These are phyloP conservation scores for Recurvomyces mirabilis DNA, from an alignment of 495 filamentous ascomycete species.

Conservation along the genomic window DNA sequence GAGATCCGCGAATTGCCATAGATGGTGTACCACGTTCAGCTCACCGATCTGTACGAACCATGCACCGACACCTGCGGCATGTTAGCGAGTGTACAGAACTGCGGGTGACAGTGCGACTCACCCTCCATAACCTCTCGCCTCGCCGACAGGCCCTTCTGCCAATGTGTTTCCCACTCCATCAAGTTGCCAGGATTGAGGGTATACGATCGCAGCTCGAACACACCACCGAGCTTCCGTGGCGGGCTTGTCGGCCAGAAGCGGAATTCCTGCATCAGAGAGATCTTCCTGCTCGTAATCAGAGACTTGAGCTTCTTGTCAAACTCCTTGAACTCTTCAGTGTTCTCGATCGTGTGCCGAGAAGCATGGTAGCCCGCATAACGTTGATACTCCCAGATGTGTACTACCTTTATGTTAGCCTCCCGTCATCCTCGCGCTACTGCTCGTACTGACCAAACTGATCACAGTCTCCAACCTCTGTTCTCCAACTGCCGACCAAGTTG, in stretches of 20 bases:
- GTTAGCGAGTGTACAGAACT: neutral
- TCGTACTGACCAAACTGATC: slow-evolving; percentile 79
- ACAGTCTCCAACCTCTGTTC: slow-evolving; percentile 94
- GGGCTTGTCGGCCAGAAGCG: slow-evolving; percentile 97
- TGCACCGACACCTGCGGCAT: slow-evolving; percentile 67
- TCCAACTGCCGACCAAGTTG: slow-evolving; percentile 94
- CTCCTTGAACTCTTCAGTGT: slow-evolving; percentile 65
- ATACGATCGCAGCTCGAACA: slow-evolving; percentile 96
- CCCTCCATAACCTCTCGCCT: slow-evolving; percentile 87
- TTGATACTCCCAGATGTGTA: slow-evolving; percentile 99
- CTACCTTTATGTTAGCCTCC: slow-evolving; percentile 31
- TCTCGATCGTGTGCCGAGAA: slow-evolving; percentile 71
- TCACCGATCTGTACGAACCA: slow-evolving; percentile 99
- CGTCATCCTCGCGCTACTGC: neutral
- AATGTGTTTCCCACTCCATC: slow-evolving; percentile 97
- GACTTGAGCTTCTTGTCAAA: slow-evolving; percentile 73
- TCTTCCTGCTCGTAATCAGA: slow-evolving; percentile 70
- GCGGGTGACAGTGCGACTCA: neutral
- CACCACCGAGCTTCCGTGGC: slow-evolving; percentile 75
- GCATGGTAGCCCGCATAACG: slow-evolving; percentile 92
- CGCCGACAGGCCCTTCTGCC: slow-evolving; percentile 83
- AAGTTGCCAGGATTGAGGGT: slow-evolving; percentile 91
- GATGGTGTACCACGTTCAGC: slow-evolving; percentile 91
- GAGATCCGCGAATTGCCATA: slow-evolving; percentile 96
- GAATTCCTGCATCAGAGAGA: slow-evolving; percentile 97